phyloP scores from a whole-genome alignment of 73 alveolate genomes.

The Paramecium pentaurelia region DNA sequence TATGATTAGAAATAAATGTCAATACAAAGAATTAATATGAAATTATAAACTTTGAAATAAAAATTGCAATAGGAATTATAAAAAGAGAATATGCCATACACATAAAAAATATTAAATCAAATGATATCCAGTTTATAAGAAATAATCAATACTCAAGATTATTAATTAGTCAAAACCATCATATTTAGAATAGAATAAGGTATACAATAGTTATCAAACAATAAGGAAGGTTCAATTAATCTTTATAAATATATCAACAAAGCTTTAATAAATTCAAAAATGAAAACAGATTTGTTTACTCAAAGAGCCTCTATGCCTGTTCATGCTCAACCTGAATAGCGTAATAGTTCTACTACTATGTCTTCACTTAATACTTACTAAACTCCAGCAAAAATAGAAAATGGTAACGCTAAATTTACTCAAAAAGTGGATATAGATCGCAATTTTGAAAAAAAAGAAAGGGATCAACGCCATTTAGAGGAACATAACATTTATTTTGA shows the following conservation, averaged over 20 bases:
- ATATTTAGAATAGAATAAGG: not conserved
- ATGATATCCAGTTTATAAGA: not conserved
- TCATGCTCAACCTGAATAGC: not conserved
- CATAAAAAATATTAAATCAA: not conserved
- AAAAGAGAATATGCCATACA: constrained; percentile 32
- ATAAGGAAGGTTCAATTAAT: constrained; percentile 8
- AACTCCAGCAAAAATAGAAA: not conserved
- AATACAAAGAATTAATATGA: not conserved
- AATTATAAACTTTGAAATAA: not conserved
- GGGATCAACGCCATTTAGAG: not conserved
- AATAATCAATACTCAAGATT: constrained; percentile 2
- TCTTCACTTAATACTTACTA: not conserved
- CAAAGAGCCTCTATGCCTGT: constrained; percentile 18
- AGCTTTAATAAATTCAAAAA: not conserved
- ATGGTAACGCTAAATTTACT: not conserved
- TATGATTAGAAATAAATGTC: constrained; percentile 3
- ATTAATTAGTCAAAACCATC: not conserved
- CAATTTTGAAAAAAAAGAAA: not conserved
- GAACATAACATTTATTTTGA: not conserved
- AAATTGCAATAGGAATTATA: not conserved
- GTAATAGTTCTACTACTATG: not conserved
- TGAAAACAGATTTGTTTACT: not conserved
- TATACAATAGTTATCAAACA: not conserved
- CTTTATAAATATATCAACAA: constrained; percentile 2
- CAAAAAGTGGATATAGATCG: not conserved